phyloP scores from a whole-genome alignment of 495 filamentous ascomycete species.

The Neurospora sp. region DNA sequence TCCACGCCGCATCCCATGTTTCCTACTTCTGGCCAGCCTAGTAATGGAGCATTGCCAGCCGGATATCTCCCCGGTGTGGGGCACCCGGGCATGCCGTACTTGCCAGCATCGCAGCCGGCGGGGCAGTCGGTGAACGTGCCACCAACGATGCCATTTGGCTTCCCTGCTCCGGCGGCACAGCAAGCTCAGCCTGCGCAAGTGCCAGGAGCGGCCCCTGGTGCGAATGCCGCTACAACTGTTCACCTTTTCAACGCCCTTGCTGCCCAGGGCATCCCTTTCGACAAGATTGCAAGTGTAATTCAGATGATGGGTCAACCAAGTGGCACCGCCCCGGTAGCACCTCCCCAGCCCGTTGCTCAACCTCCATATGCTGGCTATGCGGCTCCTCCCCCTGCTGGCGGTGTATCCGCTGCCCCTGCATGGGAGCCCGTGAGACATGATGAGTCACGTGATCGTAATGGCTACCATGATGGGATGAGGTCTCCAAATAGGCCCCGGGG shows the following conservation, averaged over 20 bases:
- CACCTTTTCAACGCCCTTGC: conserved; percentile 40
- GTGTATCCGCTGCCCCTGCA: conserved; percentile 20
- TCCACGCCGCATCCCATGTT: conserved; percentile 11
- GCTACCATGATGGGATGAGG: conserved; percentile 39
- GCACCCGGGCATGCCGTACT: conserved; percentile 14
- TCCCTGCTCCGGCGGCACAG: conserved; percentile 6
- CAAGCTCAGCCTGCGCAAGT: conserved; percentile 23
- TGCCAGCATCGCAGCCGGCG: conserved; percentile 26
- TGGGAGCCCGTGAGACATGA: conserved; percentile 29
- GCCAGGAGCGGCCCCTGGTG: conserved; percentile 18
- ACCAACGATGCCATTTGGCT: conserved; percentile 34
- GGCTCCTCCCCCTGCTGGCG: conserved; percentile 15
- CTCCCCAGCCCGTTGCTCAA: conserved; percentile 14
- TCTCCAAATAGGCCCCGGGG: conserved; percentile 52
- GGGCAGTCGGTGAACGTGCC: conserved; percentile 51
- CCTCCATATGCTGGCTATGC: conserved; percentile 17
- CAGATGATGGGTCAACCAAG: conserved; percentile 27
- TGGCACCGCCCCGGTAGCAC: conserved; percentile 9
- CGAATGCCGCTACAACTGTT: conserved; percentile 25
- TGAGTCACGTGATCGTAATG: conserved; percentile 54
- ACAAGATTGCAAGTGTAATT: conserved; percentile 37
- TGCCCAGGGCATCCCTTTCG: conserved; percentile 33
- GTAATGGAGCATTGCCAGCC: conserved; percentile 11
- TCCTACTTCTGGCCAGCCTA: conserved; percentile 6
- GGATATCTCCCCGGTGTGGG: conserved; percentile 5